Base-by-base conservation (phyloP, 495 filamentous ascomycete species). In the Amniculicola lignicola region DNA sequence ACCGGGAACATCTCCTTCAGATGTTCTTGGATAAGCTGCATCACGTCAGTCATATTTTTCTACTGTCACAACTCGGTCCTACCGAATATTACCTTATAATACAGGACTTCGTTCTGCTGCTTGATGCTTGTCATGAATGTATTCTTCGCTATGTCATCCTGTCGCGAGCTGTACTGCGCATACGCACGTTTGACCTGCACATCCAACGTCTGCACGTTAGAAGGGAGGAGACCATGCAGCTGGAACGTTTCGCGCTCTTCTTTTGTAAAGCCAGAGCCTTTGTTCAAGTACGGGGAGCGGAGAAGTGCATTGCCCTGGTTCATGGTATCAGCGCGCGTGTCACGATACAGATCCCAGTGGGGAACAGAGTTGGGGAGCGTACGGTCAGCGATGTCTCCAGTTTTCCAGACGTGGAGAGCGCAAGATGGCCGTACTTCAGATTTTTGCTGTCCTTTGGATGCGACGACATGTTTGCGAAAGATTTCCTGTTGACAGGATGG, bases 1-100 rank as follows among this genome's bases (percentile, higher is more conserved):
- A 95, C 72, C 36, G 83, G 79, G 62, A 95, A 89, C 86, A 95
- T 91, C 68, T 95, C 90, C 57, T 87, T 86, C 3, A 88, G 66
- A 67, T 88, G 81, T 0, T 80, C 75, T 69, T 81, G 75, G 18
- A 88, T 72, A 15, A 87, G 73, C 79, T 83, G 28, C 2, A 28
- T 18, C 12, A 10, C 35, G n/a, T n/a, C n/a, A n/a, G n/a, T n/a
- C n/a, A n/a, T n/a, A n/a, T n/a, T n/a, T n/a, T n/a, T n/a, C n/a
- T n/a, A n/a, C n/a, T n/a, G n/a, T n/a, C n/a, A n/a, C 14, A 21
- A 25, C 35, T 12, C 18, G 10, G 12, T 9, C 16, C 7, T 33
- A 33, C 7, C 7, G 29, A 33, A n/a, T 33, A 33, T 33, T 64
- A 85, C 85, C 65, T 73, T 81, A 61, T 84, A 92, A 61, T 83